Conservation (phyloP, 768 basidiomycete species). For the Mycena indigotica region DNA sequence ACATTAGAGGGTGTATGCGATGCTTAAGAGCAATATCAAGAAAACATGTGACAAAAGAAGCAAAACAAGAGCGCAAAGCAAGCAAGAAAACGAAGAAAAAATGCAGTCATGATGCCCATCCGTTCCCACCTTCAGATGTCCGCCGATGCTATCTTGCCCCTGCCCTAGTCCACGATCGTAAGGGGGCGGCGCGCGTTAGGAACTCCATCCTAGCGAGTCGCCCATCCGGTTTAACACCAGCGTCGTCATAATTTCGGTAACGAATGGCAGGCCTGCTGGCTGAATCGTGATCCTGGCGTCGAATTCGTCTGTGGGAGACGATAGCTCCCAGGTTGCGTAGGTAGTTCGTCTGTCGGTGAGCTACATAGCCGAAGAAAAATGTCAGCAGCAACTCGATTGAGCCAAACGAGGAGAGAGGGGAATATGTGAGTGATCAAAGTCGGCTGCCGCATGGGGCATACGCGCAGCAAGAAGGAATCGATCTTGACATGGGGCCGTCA, state of each 20-base stretch:
- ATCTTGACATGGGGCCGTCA: too few species aligned
- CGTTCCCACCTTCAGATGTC: neutral
- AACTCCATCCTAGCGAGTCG: slow-evolving; percentile 56
- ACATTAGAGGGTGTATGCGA: neutral
- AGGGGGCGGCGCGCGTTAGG: too few species aligned
- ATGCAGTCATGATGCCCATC: neutral
- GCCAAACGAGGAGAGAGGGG: neutral
- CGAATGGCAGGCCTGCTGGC: slow-evolving; percentile 56
- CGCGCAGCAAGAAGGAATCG: too few species aligned
- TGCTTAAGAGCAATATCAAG: neutral
- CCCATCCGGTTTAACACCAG: slow-evolving; percentile 76
- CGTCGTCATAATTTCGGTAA: slow-evolving; percentile 79
- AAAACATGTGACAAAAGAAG: neutral
- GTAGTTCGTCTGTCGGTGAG: slow-evolving; percentile 63
- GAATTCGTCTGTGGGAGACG: slow-evolving; percentile 56
- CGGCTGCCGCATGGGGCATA: neutral
- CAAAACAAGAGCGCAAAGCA: neutral
- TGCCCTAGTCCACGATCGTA: too few species aligned
- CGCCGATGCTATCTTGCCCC: too few species aligned
- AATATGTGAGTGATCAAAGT: slow-evolving; percentile 1
- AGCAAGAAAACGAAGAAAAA: neutral
- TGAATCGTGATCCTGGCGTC: slow-evolving; percentile 63
- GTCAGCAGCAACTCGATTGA: neutral
- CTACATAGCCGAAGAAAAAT: slow-evolving; percentile 36
- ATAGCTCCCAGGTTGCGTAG: slow-evolving; percentile 71